phyloP scores from a whole-genome alignment of 768 basidiomycete genomes.

The Suillus hirtellus region DNA sequence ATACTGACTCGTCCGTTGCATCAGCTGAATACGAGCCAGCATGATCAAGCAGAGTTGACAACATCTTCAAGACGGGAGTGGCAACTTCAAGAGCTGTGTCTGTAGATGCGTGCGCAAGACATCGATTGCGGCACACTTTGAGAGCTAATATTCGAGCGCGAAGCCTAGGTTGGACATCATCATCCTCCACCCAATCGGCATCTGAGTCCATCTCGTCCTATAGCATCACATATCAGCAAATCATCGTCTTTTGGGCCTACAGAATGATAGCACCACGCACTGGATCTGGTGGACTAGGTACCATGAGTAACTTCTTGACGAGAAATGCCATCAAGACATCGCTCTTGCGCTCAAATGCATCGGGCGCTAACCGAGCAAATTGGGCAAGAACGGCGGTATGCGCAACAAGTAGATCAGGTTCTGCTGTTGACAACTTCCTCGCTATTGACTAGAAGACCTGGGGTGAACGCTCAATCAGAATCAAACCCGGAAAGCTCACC shows the following conservation, averaged over 20 bases:
- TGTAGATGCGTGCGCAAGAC: conserved; percentile 62
- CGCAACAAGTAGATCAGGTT: conserved; percentile 57
- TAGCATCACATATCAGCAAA: conserved; percentile 2
- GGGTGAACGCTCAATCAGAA: background rate
- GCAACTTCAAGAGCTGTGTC: conserved; percentile 66
- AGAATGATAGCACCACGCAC: conserved; percentile 36
- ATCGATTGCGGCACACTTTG: conserved; percentile 82
- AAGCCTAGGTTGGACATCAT: conserved; percentile 55
- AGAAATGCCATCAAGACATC: conserved; percentile 73
- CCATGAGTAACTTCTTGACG: conserved; percentile 69
- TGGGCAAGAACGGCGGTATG: conserved; percentile 74
- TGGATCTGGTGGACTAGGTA: conserved; percentile 43
- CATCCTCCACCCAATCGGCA: conserved; percentile 79
- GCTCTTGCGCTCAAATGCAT: conserved; percentile 77
- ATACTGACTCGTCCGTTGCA: conserved; percentile 48
- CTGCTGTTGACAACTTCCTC: conserved; percentile 45
- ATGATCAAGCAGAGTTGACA: conserved; percentile 67
- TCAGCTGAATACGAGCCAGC: conserved; percentile 66
- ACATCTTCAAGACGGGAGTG: conserved; percentile 74
- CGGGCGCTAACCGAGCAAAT: conserved; percentile 64
- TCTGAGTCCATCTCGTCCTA: conserved; percentile 61
- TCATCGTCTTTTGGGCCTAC: background rate
- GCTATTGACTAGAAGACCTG: conserved; percentile 52
- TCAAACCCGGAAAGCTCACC: conserved; percentile 40
- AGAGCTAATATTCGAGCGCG: conserved; percentile 73